Evolutionary conservation across 140 eudicot species (phyloP), one percentile per base, ranked within the genome.

Genomic region (Ambrosia hybrid): DNA sequence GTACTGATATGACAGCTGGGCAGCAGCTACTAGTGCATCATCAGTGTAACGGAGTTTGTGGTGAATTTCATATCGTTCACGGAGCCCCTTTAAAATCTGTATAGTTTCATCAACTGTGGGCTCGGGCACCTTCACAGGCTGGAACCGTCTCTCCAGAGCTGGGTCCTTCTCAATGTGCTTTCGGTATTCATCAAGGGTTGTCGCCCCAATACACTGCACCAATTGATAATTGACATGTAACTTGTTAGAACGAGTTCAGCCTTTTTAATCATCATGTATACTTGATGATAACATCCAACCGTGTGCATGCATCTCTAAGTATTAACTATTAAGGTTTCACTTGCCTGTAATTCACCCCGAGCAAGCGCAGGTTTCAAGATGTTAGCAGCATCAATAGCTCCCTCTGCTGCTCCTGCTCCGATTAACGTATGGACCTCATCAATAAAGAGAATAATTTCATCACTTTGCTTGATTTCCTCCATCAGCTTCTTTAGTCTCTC

Each of bases 101-200:
- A 91, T 86, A 51, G 96, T 83, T 76, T 91, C 97, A 65, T 91
- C 95, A 56, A 91, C 96, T 15, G 88, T 78, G 3, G 97, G 96
- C 73, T 91, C 97, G 9, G 97, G 97, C 46, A 91, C 97, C 85
- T 85, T 91, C 15, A 91, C 96, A 5, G 97, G 97, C 80, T 91
- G 96, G 70, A 91, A 91, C 59, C 96, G 76, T 79, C 97, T 84
- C 83, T 91, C 96, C 5, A 91, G 49, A 16, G 97, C 95, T 0
- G 97, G 96, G 73, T 91, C 97, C 73, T 91, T 91, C 81, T 88
- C 97, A 39, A 91, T 91, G 70, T 91, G 97, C 83, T 91, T 91
- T 49, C 97, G 59, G 89, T 91, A 91, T 39, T 88, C 97, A 81
- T 91, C 97, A 30, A 88, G 94, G 14, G 96, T 91, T 34, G 96